Base-by-base conservation (phyloP, 257 asterid genomes). In the Gentiana macrophylla region DNA sequence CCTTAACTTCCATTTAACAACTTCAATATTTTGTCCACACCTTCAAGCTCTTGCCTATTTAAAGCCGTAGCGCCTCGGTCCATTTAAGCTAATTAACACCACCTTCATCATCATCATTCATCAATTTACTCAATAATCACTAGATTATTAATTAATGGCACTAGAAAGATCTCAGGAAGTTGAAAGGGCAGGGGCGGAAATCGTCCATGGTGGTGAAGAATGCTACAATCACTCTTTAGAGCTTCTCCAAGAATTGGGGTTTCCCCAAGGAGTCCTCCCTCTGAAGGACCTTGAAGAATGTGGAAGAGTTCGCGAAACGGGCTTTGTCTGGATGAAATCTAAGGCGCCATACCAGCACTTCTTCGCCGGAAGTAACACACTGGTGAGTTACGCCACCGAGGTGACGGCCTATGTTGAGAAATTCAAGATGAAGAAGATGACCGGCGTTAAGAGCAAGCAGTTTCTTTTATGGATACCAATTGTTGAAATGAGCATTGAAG, bases 311-410 rank as follows among this genome's bases (percentile, higher is more conserved):
- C 81, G 67, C 1, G 90, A 74, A 35, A 87, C 98, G 2, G 96
- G 96, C 4, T 87, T 64, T 52, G 82, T 87, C 6, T 87, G 97
- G 98, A 91, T 91, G 98, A 91, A 77, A 55, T 94, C 83, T n/a
- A 88, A 83, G 77, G 82, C 84, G 5, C 81, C 88, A 0, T 92
- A 78, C 57, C 83, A 88, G 68, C 98, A 92, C 50, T 83, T 78
- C 71, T 92, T 85, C 47, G 52, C 8, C 0, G 74, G 68, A 48
- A 67, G 88, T 1, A 85, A 81, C 4, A 74, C 89, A 3, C 77
- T 73, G 5, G 98, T 88, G 15, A 79, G 84, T 55, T 92, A 92
- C 61, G 94, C 76, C 7, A 50, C 54, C 0, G 97, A 92, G 69
- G 98, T 88, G 65, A 92, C 95, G 1, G 90, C 94, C 0, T 85